Evolutionary conservation across 352 stramenopile genomes (phyloP).

Genomic region (Vaucheria bursata): DNA sequence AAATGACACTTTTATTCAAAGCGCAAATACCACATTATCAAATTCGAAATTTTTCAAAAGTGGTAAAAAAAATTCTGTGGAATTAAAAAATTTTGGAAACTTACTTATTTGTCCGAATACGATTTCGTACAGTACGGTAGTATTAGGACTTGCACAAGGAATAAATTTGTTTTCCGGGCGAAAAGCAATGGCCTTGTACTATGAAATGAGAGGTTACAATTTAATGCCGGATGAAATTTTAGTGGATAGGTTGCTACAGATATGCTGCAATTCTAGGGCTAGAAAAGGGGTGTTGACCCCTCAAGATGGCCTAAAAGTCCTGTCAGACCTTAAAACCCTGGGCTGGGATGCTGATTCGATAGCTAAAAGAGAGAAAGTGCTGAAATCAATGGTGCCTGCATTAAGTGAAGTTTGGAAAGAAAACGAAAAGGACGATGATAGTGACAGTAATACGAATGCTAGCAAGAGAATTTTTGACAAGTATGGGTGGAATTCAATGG

Average conservation of each 20-base stretch:
- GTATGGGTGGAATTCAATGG: slow-evolving; percentile 45
- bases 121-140: slow-evolving; percentile 32
- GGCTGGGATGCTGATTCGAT: slow-evolving; percentile 19
- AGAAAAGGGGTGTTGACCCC: slow-evolving; percentile 8
- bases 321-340: slow-evolving; percentile 19
- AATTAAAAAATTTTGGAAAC: background rate
- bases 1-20: too few relatives aligned
- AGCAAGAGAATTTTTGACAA: slow-evolving; percentile 29
- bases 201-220: slow-evolving; percentile 11
- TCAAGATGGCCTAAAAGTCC: slow-evolving; percentile 5
- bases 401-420: slow-evolving; percentile 39
- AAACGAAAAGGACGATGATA: background rate
- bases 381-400: slow-evolving; percentile 19
- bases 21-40: background rate
- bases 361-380: slow-evolving; percentile 18
- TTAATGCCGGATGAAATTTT: slow-evolving; percentile 29
- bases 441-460: background rate
- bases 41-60: background rate
- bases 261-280: slow-evolving; percentile 24
- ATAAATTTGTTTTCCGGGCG: slow-evolving; percentile 9
- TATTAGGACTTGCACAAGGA: slow-evolving; percentile 14
- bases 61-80: background rate
- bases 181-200: slow-evolving; percentile 32
- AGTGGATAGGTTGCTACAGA: slow-evolving; percentile 23
- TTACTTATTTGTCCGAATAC: too few relatives aligned